phyloP scores from a whole-genome alignment of 208 protist species.

The Acanthamoeba divionensis region DNA sequence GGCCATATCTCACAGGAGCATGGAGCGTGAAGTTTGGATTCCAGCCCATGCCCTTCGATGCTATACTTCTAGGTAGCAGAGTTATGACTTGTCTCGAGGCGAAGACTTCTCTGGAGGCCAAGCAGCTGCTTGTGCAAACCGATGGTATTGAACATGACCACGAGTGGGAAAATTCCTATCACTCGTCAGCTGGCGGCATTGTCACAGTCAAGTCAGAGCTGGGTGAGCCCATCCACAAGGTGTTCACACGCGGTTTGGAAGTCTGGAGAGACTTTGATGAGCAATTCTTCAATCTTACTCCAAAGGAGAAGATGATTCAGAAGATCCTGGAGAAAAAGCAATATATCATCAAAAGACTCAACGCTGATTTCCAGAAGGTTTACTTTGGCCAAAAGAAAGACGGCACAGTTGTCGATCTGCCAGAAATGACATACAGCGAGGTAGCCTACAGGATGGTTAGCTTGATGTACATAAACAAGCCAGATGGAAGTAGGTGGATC shows the following conservation, averaged over 20 bases:
- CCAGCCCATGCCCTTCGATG: constrained; percentile 80
- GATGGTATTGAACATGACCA: constrained; percentile 68
- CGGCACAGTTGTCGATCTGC: constrained; percentile 69
- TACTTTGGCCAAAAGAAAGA: constrained; percentile 58
- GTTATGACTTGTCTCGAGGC: constrained; percentile 80
- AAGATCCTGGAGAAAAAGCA: constrained; percentile 69
- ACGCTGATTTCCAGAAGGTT: constrained; percentile 81
- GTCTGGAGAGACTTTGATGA: constrained; percentile 76
- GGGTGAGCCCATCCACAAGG: constrained; percentile 83
- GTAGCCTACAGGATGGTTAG: constrained; percentile 69
- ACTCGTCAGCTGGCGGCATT: constrained; percentile 72
- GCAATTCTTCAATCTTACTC: constrained; percentile 76
- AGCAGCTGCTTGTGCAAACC: constrained; percentile 73
- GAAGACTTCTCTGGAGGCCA: constrained; percentile 67
- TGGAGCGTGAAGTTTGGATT: constrained; percentile 73
- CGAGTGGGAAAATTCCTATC: constrained; percentile 79
- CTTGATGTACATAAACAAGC: constrained; percentile 66
- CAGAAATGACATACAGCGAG: constrained; percentile 79
- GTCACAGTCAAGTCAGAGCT: constrained; percentile 82
- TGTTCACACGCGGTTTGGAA: constrained; percentile 66
- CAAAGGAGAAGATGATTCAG: constrained; percentile 63
- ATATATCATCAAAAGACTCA: constrained; percentile 78
- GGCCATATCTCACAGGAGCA: constrained; percentile 66
- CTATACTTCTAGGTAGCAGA: constrained; percentile 75
- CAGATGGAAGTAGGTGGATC: constrained; percentile 57